Conservation (phyloP, 73 alveolate genomes). For the Tetrahymena thermophila region DNA sequence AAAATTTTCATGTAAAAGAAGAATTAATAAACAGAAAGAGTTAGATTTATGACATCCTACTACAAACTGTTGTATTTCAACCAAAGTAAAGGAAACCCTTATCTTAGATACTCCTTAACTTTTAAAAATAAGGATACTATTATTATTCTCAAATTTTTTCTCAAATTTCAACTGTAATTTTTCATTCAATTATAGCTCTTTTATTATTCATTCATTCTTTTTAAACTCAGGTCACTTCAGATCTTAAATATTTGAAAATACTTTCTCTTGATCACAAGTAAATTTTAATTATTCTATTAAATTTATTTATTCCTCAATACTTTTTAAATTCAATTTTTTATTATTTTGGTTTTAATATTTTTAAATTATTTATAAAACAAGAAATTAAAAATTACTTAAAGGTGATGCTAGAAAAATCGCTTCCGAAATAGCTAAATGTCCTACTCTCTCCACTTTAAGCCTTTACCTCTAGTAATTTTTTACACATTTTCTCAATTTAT, state of each 20-base stretch:
- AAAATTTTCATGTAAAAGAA: background rate
- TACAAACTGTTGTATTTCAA: background rate
- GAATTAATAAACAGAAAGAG: background rate
- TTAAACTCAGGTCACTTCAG: background rate
- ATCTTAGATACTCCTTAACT: background rate
- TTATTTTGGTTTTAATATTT: too few relatives aligned
- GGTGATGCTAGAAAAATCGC: background rate
- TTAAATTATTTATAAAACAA: too few relatives aligned
- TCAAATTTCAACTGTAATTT: background rate
- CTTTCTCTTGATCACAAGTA: background rate
- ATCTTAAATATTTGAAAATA: background rate
- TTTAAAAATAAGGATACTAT: background rate
- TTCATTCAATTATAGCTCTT: too few relatives aligned
- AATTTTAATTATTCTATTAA: too few relatives aligned
- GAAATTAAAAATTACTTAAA: background rate
- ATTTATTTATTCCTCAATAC: too few relatives aligned
- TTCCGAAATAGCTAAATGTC: background rate
- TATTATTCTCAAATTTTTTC: background rate
- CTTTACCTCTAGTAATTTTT: background rate
- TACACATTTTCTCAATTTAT: too few relatives aligned
- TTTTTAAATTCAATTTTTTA: too few relatives aligned
- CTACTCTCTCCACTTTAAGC: background rate
- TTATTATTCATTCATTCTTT: too few relatives aligned
- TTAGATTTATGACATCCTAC: background rate
- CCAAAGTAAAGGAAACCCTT: background rate